phyloP scores from a whole-genome alignment of 257 asterid genomes.

The Nicotiana undulata region DNA sequence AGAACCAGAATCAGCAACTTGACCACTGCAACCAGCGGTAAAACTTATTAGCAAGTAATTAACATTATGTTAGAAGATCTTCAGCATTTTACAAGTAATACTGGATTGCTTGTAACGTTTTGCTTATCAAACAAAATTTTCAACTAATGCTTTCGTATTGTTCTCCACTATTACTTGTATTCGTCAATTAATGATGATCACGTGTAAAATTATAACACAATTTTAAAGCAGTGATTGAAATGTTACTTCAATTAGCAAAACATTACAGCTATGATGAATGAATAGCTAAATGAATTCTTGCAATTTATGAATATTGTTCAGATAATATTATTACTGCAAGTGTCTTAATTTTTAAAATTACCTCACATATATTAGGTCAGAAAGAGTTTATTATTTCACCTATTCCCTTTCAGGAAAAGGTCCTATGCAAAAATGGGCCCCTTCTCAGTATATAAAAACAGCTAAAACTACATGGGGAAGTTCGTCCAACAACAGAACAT shows the following conservation, averaged over 20 bases:
- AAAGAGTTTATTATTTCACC: neutral
- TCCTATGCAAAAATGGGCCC: neutral
- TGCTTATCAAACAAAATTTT: neutral
- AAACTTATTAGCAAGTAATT: neutral
- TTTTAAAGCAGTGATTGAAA: neutral
- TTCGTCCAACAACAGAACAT: neutral
- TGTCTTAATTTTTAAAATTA: neutral
- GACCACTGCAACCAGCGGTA: slow-evolving; percentile 40
- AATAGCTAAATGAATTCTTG: neutral
- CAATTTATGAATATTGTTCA: neutral
- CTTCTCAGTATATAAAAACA: neutral
- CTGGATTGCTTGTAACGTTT: neutral
- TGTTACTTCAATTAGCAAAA: neutral
- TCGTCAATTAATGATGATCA: neutral
- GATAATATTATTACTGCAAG: neutral
- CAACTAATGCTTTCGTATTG: neutral
- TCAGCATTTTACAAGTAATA: neutral
- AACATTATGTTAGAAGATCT: neutral
- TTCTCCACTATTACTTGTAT: neutral
- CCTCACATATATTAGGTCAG: neutral
- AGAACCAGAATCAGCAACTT: slow-evolving; percentile 14
- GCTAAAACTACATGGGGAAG: neutral
- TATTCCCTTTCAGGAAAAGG: neutral
- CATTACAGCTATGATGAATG: neutral
- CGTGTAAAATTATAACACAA: neutral